Conservation (phyloP, 768 basidiomycete genomes). For the Gyrodon lividus region DNA sequence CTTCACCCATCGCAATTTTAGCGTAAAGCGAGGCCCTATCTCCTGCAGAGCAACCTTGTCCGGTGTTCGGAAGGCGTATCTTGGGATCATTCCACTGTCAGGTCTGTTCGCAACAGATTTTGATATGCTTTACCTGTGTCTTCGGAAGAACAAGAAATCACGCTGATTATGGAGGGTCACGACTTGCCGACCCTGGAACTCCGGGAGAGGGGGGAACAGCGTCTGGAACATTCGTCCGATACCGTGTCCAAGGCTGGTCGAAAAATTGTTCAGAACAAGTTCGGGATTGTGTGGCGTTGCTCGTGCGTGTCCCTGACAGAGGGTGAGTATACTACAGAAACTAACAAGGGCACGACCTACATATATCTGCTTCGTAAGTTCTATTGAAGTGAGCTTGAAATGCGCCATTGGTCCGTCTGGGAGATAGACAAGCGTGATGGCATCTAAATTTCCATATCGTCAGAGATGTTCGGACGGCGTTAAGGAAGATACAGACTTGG, state of each 20-base stretch:
- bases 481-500: slow-evolving; percentile 63
- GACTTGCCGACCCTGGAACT: slow-evolving; percentile 95
- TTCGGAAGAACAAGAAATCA: slow-evolving; percentile 95
- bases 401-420: slow-evolving; percentile 93
- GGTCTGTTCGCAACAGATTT: neutral
- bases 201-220: slow-evolving; percentile 90
- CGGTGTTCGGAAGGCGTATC: slow-evolving; percentile 88
- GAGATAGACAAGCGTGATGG: slow-evolving; percentile 87
- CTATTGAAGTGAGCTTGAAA: slow-evolving; percentile 89
- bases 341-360: slow-evolving; percentile 42
- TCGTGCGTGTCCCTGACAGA: slow-evolving; percentile 78
- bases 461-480: slow-evolving; percentile 1
- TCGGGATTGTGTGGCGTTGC: slow-evolving; percentile 94
- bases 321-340: slow-evolving; percentile 6
- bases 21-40: slow-evolving; percentile 95
- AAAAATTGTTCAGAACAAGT: slow-evolving; percentile 91
- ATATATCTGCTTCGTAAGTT: slow-evolving; percentile 82
- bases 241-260: slow-evolving; percentile 88
- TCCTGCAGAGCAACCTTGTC: slow-evolving; percentile 94
- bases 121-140: slow-evolving; percentile 70
- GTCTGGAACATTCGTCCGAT: slow-evolving; percentile 97
- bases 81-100: slow-evolving; percentile 30
- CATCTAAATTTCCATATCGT: slow-evolving; percentile 52
- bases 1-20: slow-evolving; percentile 87
- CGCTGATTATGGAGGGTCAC: slow-evolving; percentile 97